Conservation (phyloP, 768 basidiomycete genomes). For the Austroboletus eburneus region DNA sequence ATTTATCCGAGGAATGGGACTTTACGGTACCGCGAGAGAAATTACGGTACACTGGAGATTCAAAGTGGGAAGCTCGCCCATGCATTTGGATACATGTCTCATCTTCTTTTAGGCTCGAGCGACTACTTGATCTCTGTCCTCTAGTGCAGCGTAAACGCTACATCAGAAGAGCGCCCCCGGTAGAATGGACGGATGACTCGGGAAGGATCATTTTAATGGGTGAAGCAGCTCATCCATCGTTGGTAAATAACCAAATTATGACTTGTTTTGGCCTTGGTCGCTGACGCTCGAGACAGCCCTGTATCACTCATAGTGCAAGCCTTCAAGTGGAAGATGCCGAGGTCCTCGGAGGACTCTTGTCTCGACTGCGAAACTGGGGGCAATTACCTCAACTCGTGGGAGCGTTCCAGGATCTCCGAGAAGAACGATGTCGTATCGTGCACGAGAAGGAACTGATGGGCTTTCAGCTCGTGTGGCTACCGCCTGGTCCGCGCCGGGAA, state of each 20-base stretch:
- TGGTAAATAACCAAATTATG: slow-evolving; percentile 36
- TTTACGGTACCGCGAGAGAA: slow-evolving; percentile 31
- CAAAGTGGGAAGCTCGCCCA: slow-evolving; percentile 28
- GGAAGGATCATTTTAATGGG: slow-evolving; percentile 49
- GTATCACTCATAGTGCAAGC: slow-evolving; percentile 34
- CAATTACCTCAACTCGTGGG: slow-evolving; percentile 46
- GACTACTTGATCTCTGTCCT: slow-evolving; percentile 32
- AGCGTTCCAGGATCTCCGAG: slow-evolving; percentile 55
- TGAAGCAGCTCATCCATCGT: slow-evolving; percentile 52
- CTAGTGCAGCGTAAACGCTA: slow-evolving; percentile 35
- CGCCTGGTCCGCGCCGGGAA: slow-evolving; percentile 39
- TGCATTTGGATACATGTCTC: not conserved
- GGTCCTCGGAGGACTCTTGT: slow-evolving; percentile 27
- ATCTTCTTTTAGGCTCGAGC: slow-evolving; percentile 26
- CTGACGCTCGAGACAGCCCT: slow-evolving; percentile 36
- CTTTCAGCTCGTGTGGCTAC: slow-evolving; percentile 37
- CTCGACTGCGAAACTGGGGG: slow-evolving; percentile 39
- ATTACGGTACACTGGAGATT: slow-evolving; percentile 31
- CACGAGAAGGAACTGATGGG: slow-evolving; percentile 41
- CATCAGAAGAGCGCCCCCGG: slow-evolving; percentile 29
- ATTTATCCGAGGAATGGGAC: slow-evolving; percentile 25
- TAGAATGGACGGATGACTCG: slow-evolving; percentile 43
- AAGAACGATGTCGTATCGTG: slow-evolving; percentile 38
- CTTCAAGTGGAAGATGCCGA: slow-evolving; percentile 29
- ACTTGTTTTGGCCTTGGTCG: not conserved